phyloP scores from a whole-genome alignment of 2,329 filamentous ascomycete genomes.

The Phialophora chinensis region DNA sequence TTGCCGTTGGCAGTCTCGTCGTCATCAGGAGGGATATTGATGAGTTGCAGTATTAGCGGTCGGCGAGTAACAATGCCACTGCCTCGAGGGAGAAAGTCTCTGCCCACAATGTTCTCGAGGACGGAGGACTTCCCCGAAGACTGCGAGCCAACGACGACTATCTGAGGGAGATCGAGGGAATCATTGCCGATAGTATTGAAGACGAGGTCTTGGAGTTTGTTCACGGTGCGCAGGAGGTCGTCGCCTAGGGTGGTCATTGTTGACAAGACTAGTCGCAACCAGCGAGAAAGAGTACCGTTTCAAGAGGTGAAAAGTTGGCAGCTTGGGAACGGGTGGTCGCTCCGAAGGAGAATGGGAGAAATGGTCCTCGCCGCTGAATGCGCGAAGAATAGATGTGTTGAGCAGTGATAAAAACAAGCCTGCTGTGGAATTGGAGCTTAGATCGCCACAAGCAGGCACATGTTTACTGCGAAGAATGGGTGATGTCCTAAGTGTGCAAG shows the following conservation, averaged over 20 bases:
- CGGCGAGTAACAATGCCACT: conserved; percentile 95
- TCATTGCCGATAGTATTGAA: conserved; percentile 99
- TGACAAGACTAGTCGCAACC: conserved; percentile 26
- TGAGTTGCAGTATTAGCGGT: conserved; percentile 94
- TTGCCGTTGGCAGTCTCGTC: conserved; percentile 63
- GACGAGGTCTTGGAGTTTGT: conserved; percentile 97
- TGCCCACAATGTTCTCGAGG: conserved; percentile 96
- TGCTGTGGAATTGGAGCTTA: conserved; percentile 17
- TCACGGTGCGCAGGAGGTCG: conserved; percentile 92
- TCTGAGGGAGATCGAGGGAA: conserved; percentile 95
- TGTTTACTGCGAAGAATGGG: conserved; percentile 23
- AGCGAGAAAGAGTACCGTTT: conserved; percentile 14
- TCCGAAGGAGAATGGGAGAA: neutral
- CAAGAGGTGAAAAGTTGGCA: conserved; percentile 29
- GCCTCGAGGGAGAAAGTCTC: conserved; percentile 94
- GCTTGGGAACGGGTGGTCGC: conserved; percentile 8
- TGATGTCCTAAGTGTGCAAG: conserved; percentile 1
- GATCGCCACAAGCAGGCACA: conserved; percentile 28
- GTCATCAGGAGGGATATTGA: conserved; percentile 77
- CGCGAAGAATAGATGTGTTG: conserved; percentile 13
- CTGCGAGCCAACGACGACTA: conserved; percentile 98
- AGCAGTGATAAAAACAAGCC: neutral
- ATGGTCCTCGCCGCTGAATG: neutral
- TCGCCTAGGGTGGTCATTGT: conserved; percentile 92
- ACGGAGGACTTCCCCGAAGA: conserved; percentile 98